phyloP scores from a whole-genome alignment of 306 rosid genomes.

The Boehmeria nivea region DNA sequence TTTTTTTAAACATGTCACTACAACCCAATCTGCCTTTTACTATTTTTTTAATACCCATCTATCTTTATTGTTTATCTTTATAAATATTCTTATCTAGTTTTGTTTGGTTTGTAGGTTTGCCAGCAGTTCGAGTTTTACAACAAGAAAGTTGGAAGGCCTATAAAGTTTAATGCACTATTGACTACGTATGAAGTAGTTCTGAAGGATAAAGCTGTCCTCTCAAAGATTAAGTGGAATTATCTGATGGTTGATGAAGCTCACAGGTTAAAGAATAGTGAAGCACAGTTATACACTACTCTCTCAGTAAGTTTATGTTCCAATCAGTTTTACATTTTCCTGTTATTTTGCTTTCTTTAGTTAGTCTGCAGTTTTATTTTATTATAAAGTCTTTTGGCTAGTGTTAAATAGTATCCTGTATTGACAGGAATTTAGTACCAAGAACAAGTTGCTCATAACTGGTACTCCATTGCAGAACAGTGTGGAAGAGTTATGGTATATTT shows the following conservation, averaged over 20 bases:
- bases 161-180: slow-evolving; percentile 75
- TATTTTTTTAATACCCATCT: no score
- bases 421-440: slow-evolving; percentile 99
- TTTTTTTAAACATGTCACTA: not conserved
- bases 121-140: slow-evolving; percentile 87
- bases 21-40: no score
- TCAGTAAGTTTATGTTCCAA: slow-evolving; percentile 47
- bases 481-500: slow-evolving; percentile 88
- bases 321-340: slow-evolving; percentile 4
- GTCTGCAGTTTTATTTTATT: slow-evolving; percentile 3
- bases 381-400: slow-evolving; percentile 6
- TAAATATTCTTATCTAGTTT: not conserved
- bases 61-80: not conserved
- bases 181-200: slow-evolving; percentile 96
- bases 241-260: slow-evolving; percentile 99
- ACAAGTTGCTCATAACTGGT: slow-evolving; percentile 95
- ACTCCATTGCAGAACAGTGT: slow-evolving; percentile 97
- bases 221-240: slow-evolving; percentile 92
- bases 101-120: slow-evolving; percentile 67
- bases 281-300: slow-evolving; percentile 90
- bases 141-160: slow-evolving; percentile 67
- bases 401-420: slow-evolving; percentile 16
- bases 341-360: not conserved
- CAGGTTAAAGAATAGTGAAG: slow-evolving; percentile 97
- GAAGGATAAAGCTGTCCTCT: slow-evolving; percentile 89